Percentiles rank a stretch among this genome's conserved stretches.
These are phyloP conservation scores for Mycena venus DNA, from an alignment of 768 basidiomycete species.

Conservation along the genomic window DNA sequence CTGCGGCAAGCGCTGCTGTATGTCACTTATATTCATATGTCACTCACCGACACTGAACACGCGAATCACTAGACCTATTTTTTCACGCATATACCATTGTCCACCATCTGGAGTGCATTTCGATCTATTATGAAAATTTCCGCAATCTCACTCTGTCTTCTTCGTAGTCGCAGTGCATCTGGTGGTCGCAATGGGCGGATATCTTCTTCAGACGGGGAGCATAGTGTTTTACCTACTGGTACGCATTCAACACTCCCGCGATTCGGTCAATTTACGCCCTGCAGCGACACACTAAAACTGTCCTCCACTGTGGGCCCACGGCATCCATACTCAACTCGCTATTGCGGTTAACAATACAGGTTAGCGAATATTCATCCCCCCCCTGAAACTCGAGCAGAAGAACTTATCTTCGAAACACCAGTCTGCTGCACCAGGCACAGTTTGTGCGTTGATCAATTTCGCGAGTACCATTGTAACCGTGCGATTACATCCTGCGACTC, in stretches of 20 bases:
- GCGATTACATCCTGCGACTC: too few relatives aligned
- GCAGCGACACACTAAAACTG: neutral
- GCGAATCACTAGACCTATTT: neutral
- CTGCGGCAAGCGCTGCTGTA: neutral
- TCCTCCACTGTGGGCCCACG: neutral
- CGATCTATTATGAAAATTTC: neutral
- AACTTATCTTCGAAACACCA: neutral
- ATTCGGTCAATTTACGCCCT: neutral
- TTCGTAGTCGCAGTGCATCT: neutral
- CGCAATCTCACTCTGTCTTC: neutral
- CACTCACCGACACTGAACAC: neutral
- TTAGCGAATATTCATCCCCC: neutral
- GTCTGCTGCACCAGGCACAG: neutral
- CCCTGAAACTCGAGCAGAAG: too few relatives aligned
- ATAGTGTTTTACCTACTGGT: neutral
- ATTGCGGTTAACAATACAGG: slow-evolving; percentile 2
- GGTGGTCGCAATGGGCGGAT: neutral
- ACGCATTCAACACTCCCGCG: neutral
- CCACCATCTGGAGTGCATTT: neutral
- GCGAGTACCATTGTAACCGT: neutral
- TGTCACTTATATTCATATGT: neutral
- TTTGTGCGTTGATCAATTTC: neutral
- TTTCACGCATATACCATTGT: neutral
- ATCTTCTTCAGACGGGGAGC: slow-evolving; percentile 1
- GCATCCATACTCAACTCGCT: neutral